Base-by-base conservation (phyloP, 345 rosid genomes). In the Eutrema japonicum region DNA sequence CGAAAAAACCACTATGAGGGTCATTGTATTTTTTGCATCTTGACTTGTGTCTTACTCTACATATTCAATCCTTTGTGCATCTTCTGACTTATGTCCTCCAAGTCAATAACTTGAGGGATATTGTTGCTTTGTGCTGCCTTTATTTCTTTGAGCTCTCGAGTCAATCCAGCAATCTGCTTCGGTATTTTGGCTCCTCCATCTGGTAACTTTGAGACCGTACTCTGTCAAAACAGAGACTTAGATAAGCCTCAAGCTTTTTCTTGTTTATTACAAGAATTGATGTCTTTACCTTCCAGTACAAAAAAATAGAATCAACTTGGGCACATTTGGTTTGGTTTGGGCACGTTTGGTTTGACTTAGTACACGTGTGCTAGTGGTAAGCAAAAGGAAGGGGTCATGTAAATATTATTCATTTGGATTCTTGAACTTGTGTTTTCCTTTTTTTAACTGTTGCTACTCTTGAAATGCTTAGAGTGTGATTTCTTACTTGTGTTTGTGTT, bases 111-210 rank as follows among this genome's bases (percentile, higher is more conserved):
- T 68, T 77, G 79, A 70, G 75, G 46, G 45, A 36, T 63, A 64
- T 75, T 76, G 0, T 68, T 33, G 66, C 40, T 59, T 47, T 73
- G 64, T 14, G 81, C 85, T 76, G 74, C 79, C 54, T 67, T 83
- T 8, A 82, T 67, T 68, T 76, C 82, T 46, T 77, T 22, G 4
- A 95, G 96, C 83, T 90, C 91, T 27, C 29, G 69, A 47, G 84
- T 84, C 80, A 92, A 45, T 53, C 84, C 92, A 1, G 75, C 72
- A 47, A 95, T 86, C 82, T 92, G 89, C 76, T 84, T 86, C 72
- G 79, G 86, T 53, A 92, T 35, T 71, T 84, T 92, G 3, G 79
- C 87, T 57, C 99, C 99, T 74, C 80, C 78, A 70, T 95, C 99
- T 2, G 99, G 94, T 67, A 95, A 75, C 64, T 81, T 88, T 38